These are phyloP conservation scores for Leptographium wingfieldii DNA, from an alignment of 2,329 filamentous ascomycete genomes.

Conservation along the genomic window DNA sequence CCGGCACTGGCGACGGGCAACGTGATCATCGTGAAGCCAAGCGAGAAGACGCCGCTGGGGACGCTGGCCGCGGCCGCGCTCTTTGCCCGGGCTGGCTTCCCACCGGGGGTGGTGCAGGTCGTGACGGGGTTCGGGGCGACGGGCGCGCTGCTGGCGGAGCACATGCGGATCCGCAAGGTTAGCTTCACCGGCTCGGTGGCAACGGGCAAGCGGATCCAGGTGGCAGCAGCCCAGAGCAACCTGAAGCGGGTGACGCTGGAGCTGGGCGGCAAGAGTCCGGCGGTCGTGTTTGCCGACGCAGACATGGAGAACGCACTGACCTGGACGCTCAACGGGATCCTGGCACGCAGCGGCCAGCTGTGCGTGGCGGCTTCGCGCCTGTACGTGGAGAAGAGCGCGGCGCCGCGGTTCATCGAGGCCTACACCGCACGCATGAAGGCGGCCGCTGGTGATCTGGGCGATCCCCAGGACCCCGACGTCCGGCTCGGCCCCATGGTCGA, in stretches of 20 bases:
- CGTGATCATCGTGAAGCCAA: constrained; percentile 28
- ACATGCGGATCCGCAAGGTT: constrained; percentile 42
- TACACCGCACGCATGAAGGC: constrained; percentile 48
- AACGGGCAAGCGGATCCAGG: constrained; percentile 53
- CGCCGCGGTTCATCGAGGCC: constrained; percentile 43
- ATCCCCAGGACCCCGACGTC: constrained; percentile 44
- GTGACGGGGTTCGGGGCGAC: constrained; percentile 25
- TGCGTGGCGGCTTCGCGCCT: constrained; percentile 63
- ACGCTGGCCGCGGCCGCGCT: constrained; percentile 23
- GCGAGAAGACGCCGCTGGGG: constrained; percentile 27
- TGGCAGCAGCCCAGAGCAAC: constrained; percentile 47
- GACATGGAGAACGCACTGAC: constrained; percentile 45
- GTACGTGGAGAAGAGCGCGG: constrained; percentile 50
- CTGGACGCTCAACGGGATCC: constrained; percentile 33
- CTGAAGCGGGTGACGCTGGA: constrained; percentile 58
- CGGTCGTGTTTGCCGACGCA: constrained; percentile 50
- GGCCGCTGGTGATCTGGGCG: constrained; percentile 42
- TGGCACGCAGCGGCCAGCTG: constrained; percentile 60
- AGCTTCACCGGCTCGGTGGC: constrained; percentile 56
- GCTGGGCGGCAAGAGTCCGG: constrained; percentile 53
- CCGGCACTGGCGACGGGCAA: constrained; percentile 29
- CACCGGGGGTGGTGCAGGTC: constrained; percentile 29
- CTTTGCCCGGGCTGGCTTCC: constrained; percentile 28
- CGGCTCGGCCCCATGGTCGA: constrained; percentile 46
- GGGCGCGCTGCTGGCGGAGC: constrained; percentile 12